phyloP scores from a whole-genome alignment of 257 asterid species.

The Nicotiana tomentosiformis region DNA sequence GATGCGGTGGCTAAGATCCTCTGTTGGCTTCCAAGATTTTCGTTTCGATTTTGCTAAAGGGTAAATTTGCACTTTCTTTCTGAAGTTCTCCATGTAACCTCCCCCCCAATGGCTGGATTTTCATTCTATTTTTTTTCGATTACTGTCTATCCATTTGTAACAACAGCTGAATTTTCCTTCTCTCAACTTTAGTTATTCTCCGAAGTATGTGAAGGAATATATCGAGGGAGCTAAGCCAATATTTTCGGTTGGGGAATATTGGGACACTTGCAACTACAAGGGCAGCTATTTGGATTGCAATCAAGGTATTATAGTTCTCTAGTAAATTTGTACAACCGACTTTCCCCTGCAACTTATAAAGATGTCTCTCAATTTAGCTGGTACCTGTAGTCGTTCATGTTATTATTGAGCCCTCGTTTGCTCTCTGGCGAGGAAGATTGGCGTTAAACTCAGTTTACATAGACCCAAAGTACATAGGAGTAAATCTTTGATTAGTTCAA shows the following conservation, averaged over 20 bases:
- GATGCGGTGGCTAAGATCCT: constrained; percentile 70
- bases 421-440: background rate
- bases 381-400: background rate
- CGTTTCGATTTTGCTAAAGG: constrained; percentile 96
- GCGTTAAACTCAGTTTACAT: background rate
- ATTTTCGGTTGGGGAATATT: constrained; percentile 86
- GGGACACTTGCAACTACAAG: constrained; percentile 93
- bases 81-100: background rate
- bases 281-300: constrained; percentile 73
- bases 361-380: background rate
- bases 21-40: constrained; percentile 88
- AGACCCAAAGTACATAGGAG: background rate
- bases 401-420: background rate
- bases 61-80: constrained; percentile 23
- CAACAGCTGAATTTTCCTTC: constrained; percentile 4
- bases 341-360: background rate
- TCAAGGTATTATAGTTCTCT: constrained; percentile 50
- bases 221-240: constrained; percentile 66
- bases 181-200: constrained; percentile 50
- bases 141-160: background rate
- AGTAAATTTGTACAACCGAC: background rate
- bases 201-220: constrained; percentile 83
- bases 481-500: background rate
- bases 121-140: background rate
- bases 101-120: background rate